These are phyloP conservation scores for Rubus idaeus DNA, from an alignment of 306 rosid species.

Conservation along the genomic window DNA sequence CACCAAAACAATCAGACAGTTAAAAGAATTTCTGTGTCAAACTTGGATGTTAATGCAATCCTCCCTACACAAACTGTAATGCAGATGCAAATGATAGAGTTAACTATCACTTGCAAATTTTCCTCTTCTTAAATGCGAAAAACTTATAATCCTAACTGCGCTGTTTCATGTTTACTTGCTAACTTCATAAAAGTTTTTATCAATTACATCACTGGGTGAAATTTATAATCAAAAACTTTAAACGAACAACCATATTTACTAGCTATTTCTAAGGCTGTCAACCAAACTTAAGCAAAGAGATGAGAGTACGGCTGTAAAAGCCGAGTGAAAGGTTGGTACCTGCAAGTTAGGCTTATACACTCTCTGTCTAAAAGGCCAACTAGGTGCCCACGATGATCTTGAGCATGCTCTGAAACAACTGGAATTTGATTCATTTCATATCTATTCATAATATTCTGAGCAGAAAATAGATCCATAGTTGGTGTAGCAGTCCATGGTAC, in stretches of 20 bases:
- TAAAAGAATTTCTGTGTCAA: not conserved
- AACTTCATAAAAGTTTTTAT: not conserved
- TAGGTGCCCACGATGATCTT: slow-evolving; percentile 50
- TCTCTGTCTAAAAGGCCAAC: slow-evolving; percentile 80
- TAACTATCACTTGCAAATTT: not conserved
- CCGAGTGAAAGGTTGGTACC: slow-evolving; percentile 40
- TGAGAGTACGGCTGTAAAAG: not conserved
- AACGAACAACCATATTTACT: not conserved
- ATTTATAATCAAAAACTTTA: not conserved
- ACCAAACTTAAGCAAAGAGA: not conserved
- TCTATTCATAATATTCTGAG: slow-evolving; percentile 66
- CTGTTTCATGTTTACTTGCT: not conserved
- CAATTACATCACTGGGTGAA: not conserved
- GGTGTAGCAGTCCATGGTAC: slow-evolving; percentile 81
- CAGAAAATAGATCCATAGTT: slow-evolving; percentile 70
- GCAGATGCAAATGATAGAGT: not conserved
- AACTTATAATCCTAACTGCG: not conserved
- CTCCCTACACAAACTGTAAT: not conserved
- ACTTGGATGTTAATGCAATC: not conserved
- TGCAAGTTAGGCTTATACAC: slow-evolving; percentile 77
- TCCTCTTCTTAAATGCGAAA: not conserved
- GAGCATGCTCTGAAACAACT: slow-evolving; percentile 51
- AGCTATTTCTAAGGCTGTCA: not conserved
- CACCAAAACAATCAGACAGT: slow-evolving; percentile 19
- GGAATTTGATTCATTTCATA: slow-evolving; percentile 58